Percentiles rank a stretch among this genome's conserved stretches.
Evolutionary conservation across 1,139 yeast genomes (phyloP).

Genomic region (Yamadazyma dushanensis): DNA sequence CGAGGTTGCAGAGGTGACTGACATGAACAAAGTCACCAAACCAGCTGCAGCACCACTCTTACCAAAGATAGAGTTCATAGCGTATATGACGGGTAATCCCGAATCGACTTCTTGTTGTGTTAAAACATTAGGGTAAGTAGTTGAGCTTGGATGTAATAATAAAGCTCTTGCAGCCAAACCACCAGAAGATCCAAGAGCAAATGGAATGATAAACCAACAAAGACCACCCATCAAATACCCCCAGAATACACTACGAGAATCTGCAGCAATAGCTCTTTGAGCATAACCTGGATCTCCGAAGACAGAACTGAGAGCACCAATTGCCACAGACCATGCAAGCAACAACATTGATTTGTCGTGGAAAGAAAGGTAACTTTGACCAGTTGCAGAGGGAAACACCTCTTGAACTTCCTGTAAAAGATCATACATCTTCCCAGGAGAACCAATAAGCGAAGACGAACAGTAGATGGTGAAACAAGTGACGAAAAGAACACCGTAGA

Average conservation of each 20-base stretch:
- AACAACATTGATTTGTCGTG: constrained; percentile 18
- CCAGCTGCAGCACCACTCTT: constrained; percentile 38
- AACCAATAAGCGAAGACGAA: constrained; percentile 42
- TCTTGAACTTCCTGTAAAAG: constrained; percentile 26
- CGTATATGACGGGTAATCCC: constrained; percentile 24
- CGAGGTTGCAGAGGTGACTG: constrained; percentile 40
- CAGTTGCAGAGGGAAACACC: constrained; percentile 14
- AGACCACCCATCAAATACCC: constrained; percentile 41
- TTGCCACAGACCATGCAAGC: constrained; percentile 24
- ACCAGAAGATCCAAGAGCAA: constrained; percentile 33
- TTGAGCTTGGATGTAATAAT: constrained; percentile 28
- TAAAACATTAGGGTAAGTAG: constrained; percentile 26
- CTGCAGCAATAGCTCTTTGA: constrained; percentile 43
- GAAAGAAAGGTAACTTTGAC: constrained; percentile 17
- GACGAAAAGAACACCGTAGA: constrained; percentile 34
- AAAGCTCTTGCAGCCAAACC: constrained; percentile 38
- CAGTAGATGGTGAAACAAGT: constrained; percentile 39
- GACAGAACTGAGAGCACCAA: constrained; percentile 36
- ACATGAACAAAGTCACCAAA: constrained; percentile 34
- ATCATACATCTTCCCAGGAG: constrained; percentile 48
- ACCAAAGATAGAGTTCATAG: constrained; percentile 28
- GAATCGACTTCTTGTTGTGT: constrained; percentile 14
- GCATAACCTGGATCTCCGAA: constrained; percentile 43
- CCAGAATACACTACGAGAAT: constrained; percentile 29
- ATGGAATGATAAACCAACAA: constrained; percentile 42